Evolutionary conservation across 345 rosid genomes (phyloP).

Genomic region (Rubroshorea leprosula): DNA sequence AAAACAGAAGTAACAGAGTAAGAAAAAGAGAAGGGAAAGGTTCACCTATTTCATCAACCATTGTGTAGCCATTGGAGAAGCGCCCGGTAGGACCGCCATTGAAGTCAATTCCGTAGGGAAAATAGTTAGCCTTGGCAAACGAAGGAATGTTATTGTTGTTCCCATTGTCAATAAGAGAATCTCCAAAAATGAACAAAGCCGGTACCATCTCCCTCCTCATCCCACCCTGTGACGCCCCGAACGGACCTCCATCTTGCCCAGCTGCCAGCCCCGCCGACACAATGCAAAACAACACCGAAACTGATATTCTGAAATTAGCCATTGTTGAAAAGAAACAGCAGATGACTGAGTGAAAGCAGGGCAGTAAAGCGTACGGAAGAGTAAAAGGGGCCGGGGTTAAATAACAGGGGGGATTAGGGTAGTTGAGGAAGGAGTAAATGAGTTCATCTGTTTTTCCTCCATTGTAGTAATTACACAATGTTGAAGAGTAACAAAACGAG

Average conservation of each 20-base stretch:
- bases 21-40: background rate
- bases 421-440: constrained; percentile 44
- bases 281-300: constrained; percentile 9
- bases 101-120: constrained; percentile 94
- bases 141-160: constrained; percentile 84
- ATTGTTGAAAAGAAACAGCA: constrained; percentile 1
- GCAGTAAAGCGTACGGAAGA: background rate
- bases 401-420: constrained; percentile 15
- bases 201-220: constrained; percentile 54
- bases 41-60: constrained; percentile 85
- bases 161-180: constrained; percentile 90
- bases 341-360: background rate
- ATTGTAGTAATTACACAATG: constrained; percentile 25
- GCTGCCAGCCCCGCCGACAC: background rate
- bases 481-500: background rate
- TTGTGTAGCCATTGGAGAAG: constrained; percentile 92
- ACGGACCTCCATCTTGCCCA: constrained; percentile 18
- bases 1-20: too few species aligned
- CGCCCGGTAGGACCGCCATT: constrained; percentile 94
- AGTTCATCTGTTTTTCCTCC: constrained; percentile 36
- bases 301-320: constrained; percentile 16
- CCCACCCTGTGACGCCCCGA: constrained; percentile 21
- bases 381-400: background rate
- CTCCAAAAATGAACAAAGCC: constrained; percentile 90
- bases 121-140: constrained; percentile 88